A percentile compares a stretch with the other conserved stretches of the same genome.
Evolutionary conservation across 2,329 filamentous ascomycete species (phyloP).

Genomic region (Fusarium bactridioides): DNA sequence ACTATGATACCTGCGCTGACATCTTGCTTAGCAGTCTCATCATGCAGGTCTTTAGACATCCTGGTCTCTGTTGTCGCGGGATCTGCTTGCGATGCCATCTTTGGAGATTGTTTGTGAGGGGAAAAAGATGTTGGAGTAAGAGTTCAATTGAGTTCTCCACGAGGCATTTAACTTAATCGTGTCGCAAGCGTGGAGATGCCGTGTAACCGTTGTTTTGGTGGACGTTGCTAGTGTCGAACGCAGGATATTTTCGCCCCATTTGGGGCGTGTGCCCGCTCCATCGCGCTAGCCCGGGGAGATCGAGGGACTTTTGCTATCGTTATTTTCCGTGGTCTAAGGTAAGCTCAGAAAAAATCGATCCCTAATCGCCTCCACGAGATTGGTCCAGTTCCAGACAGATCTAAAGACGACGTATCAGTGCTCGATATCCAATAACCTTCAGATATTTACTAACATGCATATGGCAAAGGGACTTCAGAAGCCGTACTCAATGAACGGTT

Average conservation of each 20-base stretch:
- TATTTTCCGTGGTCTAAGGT: background rate
- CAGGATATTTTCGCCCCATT: constrained; percentile 3
- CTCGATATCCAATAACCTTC: too few species aligned
- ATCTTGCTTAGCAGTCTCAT: background rate
- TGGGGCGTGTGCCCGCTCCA: background rate
- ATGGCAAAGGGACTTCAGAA: too few species aligned
- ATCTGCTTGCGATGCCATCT: constrained; percentile 1
- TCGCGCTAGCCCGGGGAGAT: constrained; percentile 3
- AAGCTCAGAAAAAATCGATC: background rate
- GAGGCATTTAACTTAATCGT: constrained; percentile 13
- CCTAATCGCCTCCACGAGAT: background rate
- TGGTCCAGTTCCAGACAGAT: background rate
- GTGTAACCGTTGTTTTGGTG: constrained; percentile 12
- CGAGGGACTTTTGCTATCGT: background rate
- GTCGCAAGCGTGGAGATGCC: background rate
- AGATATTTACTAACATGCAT: too few species aligned
- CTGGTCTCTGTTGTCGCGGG: background rate
- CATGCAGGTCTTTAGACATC: background rate
- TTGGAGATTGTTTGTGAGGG: background rate
- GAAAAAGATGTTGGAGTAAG: background rate
- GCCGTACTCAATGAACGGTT: too few species aligned
- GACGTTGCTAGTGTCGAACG: background rate
- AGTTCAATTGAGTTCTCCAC: background rate
- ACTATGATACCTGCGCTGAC: constrained; percentile 13
- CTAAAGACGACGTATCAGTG: too few species aligned